Conservation (phyloP, 106 monocot species). For the Acorus calamus region DNA sequence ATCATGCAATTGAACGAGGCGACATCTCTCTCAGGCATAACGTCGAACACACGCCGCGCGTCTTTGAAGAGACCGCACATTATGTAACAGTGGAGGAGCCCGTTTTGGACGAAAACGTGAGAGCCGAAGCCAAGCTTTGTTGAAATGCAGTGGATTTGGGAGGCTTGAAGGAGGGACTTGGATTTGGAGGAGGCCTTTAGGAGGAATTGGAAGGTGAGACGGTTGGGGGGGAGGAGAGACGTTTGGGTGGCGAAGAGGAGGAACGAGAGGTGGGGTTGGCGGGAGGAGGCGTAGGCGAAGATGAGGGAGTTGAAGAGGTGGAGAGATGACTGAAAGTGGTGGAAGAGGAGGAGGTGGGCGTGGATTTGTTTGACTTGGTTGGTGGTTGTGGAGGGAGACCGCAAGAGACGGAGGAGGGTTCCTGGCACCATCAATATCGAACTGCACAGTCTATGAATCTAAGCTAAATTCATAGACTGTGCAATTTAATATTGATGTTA, state of each 20-base stretch:
- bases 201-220: slow-evolving; percentile 19
- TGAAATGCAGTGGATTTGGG: slow-evolving; percentile 13
- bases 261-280: slow-evolving; percentile 6
- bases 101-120: slow-evolving; percentile 8
- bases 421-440: too few species aligned
- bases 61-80: neutral
- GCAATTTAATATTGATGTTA: too few species aligned
- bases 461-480: too few species aligned
- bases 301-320: slow-evolving; percentile 10
- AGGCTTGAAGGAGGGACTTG: slow-evolving; percentile 10
- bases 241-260: slow-evolving; percentile 1
- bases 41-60: slow-evolving; percentile 18
- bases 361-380: slow-evolving; percentile 6
- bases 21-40: slow-evolving; percentile 11
- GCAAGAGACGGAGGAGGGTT: neutral
- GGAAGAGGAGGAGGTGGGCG: slow-evolving; percentile 4
- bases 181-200: slow-evolving; percentile 16
- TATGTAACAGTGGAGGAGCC: slow-evolving; percentile 9
- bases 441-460: too few species aligned
- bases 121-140: slow-evolving; percentile 14
- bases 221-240: neutral
- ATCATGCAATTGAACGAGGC: slow-evolving; percentile 24
- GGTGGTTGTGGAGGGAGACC: neutral
- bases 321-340: neutral
- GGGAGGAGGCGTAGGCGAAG: slow-evolving; percentile 15